Evolutionary conservation across 768 basidiomycete species (phyloP).

Genomic region (Porphyrellus cyaneotinctus): DNA sequence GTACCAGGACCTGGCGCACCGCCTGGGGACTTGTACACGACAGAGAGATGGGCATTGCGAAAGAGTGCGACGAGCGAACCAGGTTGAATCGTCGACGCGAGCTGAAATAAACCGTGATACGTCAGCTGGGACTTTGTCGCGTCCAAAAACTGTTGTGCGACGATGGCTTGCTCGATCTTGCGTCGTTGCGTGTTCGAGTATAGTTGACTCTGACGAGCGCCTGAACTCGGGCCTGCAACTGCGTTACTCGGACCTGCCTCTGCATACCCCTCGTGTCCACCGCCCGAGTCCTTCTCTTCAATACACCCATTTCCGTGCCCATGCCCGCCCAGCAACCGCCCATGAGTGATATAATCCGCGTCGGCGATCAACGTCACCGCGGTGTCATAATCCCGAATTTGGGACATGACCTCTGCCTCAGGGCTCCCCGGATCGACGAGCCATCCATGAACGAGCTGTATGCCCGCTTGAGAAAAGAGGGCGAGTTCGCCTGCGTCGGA

Average conservation of each 20-base stretch:
- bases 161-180: conserved; percentile 68
- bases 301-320: not conserved
- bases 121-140: conserved; percentile 78
- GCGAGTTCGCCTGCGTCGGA: conserved; percentile 73
- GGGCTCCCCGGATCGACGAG: conserved; percentile 41
- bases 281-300: not conserved
- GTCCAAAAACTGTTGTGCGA: conserved; percentile 65
- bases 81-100: conserved; percentile 47
- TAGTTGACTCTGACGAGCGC: conserved; percentile 7
- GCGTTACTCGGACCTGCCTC: not conserved
- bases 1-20: not conserved
- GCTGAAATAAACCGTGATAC: conserved; percentile 81
- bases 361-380: conserved; percentile 73
- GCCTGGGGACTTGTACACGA: conserved; percentile 61
- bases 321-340: conserved; percentile 42
- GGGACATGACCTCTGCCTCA: conserved; percentile 52
- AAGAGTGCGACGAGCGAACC: conserved; percentile 81
- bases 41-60: conserved; percentile 85
- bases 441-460: conserved; percentile 88
- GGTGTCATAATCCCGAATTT: conserved; percentile 64
- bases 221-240: not conserved
- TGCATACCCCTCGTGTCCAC: not conserved
- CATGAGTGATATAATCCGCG: conserved; percentile 70
- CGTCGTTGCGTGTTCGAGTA: conserved; percentile 52
- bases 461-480: conserved; percentile 78